These are phyloP conservation scores for Mucor irregularis DNA, from an alignment of 371 early-diverging fungal genomes.

Conservation along the genomic window DNA sequence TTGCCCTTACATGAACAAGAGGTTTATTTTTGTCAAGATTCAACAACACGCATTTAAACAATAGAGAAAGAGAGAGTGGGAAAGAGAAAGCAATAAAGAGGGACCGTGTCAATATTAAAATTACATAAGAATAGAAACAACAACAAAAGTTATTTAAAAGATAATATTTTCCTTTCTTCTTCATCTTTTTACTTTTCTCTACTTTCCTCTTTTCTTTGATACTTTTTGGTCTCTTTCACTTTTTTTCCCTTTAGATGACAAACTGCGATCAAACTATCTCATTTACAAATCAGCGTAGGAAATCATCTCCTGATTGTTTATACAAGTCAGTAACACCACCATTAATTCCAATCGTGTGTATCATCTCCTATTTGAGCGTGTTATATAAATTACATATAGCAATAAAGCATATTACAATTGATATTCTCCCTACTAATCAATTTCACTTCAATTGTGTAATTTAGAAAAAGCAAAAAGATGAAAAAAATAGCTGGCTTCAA, in stretches of 20 bases:
- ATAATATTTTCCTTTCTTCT: not conserved
- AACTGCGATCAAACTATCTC: not conserved
- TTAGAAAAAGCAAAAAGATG: not conserved
- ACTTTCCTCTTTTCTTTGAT: not conserved
- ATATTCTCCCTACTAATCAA: not conserved
- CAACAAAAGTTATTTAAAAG: no score
- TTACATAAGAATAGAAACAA: no score
- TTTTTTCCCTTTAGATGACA: slow-evolving; percentile 1
- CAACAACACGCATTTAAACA: no score
- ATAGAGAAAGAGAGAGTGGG: no score
- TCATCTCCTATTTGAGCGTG: slow-evolving; percentile 7
- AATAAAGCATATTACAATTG: not conserved
- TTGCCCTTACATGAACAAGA: no score
- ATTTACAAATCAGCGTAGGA: slow-evolving; percentile 5
- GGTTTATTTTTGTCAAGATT: no score
- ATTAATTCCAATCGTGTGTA: slow-evolving; percentile 1
- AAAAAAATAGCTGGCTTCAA: slow-evolving; percentile 1
- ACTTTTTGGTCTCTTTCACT: not conserved
- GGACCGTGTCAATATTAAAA: no score
- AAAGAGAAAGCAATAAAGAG: no score
- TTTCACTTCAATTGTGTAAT: not conserved
- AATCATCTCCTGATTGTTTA: slow-evolving; percentile 14
- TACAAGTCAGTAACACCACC: not conserved
- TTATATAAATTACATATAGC: not conserved
- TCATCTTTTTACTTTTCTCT: not conserved